phyloP scores from a whole-genome alignment of 2,329 filamentous ascomycete genomes.

The Phaeomoniella chlamydospora region DNA sequence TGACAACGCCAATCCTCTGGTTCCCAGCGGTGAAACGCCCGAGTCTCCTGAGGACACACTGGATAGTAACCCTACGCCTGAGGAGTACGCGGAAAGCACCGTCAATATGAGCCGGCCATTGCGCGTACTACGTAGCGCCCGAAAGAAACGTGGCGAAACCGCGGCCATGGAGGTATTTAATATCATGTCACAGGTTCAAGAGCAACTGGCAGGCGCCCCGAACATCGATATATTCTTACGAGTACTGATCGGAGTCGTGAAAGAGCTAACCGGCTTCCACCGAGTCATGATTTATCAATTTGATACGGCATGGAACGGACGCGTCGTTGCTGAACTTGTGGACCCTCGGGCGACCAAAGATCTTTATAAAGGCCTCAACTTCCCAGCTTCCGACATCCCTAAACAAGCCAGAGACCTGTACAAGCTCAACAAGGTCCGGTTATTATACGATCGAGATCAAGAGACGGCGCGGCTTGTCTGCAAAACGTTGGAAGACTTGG shows the following conservation, averaged over 20 bases:
- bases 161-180: conserved; percentile 90
- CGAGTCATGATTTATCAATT: conserved; percentile 92
- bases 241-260: conserved; percentile 69
- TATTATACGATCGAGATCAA: conserved; percentile 74
- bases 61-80: conserved; percentile 53
- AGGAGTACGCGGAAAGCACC: conserved; percentile 64
- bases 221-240: conserved; percentile 63
- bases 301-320: conserved; percentile 66
- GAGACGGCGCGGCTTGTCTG: conserved; percentile 72
- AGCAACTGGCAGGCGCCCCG: conserved; percentile 62
- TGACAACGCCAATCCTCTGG: conserved; percentile 52
- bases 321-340: conserved; percentile 76
- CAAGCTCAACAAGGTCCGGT: conserved; percentile 74
- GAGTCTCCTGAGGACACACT: conserved; percentile 61
- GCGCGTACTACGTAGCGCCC: conserved; percentile 59
- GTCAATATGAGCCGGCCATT: conserved; percentile 61
- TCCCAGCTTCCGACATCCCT: conserved; percentile 76
- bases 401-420: conserved; percentile 80
- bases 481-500: conserved; percentile 56
- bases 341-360: conserved; percentile 68
- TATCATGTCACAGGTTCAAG: conserved; percentile 82
- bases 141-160: conserved; percentile 62
- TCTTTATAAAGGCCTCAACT: conserved; percentile 75
- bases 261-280: conserved; percentile 81
- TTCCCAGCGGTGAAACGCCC: conserved; percentile 43